Evolutionary conservation across 495 filamentous ascomycete genomes (phyloP), one percentile per base, ranked within the genome.

Genomic region (Penicillium waksmanii): DNA sequence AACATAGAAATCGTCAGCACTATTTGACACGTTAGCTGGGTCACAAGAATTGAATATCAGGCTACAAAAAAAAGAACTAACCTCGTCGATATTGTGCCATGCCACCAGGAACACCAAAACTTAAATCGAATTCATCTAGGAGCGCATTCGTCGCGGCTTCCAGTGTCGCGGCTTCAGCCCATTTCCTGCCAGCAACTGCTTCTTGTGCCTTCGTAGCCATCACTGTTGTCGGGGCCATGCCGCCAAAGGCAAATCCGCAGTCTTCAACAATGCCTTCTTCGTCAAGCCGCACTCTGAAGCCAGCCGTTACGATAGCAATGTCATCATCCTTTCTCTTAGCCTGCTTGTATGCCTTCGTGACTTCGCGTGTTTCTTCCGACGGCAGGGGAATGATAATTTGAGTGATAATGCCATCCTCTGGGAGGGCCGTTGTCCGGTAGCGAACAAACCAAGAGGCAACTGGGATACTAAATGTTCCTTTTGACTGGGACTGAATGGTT

Each of bases 271-370:
- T 6, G n/a, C 42, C 42, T 8, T 44, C 17, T 9, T 18, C 17
- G 9, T 44, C n/a, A 5, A 44, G 17, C 7, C 42, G 42, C 17
- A 44, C 42, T 19, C 42, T 44, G 17, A 44, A 44, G 2, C 42
- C 42, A 44, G 42, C 42, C 8, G 15, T 44, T 4, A 44, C 42
- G 17, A 44, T 44, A 19, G 42, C 42, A 44, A 44, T 44, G 7
- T 44, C 42, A 44, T 44, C 42, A 44, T 44, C 42, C 17, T 44
- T 44, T 19, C 42, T 44, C n/a, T 44, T 44, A n/a, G 42, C 42
- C 9, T 44, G 42, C 17, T 44, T 44, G 17, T 44, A 44, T 44
- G 42, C 42, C 42, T 44, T 44, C 3, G 42, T 44, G 2, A 44
- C 17, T 18, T 44, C 42, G 7, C n/a, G 42, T 2, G 5, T 18